Percentiles rank a stretch among this genome's conserved stretches.
phyloP scores from a whole-genome alignment of 345 rosid species.

The Trapa bicornis region DNA sequence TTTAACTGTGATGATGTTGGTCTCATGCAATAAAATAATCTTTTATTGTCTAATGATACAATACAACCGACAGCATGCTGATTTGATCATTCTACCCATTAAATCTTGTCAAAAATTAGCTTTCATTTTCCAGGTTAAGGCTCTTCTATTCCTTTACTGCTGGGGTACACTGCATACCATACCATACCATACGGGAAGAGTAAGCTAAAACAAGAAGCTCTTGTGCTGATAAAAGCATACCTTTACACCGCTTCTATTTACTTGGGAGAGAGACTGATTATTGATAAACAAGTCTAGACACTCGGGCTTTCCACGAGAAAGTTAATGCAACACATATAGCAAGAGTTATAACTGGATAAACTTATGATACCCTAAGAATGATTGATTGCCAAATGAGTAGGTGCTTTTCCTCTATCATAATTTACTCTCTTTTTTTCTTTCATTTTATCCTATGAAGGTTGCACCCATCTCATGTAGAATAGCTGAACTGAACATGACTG shows the following conservation, averaged over 20 bases:
- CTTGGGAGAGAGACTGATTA: background rate
- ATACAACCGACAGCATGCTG: background rate
- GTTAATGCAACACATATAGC: background rate
- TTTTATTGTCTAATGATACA: background rate
- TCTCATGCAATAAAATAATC: background rate
- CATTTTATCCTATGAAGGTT: too few species aligned
- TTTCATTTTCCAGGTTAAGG: conserved; percentile 67
- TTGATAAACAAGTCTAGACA: background rate
- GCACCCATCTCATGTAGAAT: too few species aligned
- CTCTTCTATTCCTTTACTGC: conserved; percentile 45
- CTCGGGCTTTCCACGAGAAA: background rate
- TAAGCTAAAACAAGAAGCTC: background rate
- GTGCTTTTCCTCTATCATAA: too few species aligned
- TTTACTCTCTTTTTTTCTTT: too few species aligned
- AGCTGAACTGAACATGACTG: too few species aligned
- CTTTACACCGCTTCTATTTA: background rate
- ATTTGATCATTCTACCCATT: background rate
- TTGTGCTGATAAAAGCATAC: background rate
- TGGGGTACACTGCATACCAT: conserved; percentile 39
- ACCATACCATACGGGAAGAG: conserved; percentile 42
- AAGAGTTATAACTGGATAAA: background rate
- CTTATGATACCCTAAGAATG: background rate
- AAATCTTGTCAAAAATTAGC: background rate
- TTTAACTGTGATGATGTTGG: background rate
- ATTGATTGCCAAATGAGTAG: too few species aligned